Evolutionary conservation across 108 stramenopile genomes (phyloP).

Genomic region (Nitzschia sp.): DNA sequence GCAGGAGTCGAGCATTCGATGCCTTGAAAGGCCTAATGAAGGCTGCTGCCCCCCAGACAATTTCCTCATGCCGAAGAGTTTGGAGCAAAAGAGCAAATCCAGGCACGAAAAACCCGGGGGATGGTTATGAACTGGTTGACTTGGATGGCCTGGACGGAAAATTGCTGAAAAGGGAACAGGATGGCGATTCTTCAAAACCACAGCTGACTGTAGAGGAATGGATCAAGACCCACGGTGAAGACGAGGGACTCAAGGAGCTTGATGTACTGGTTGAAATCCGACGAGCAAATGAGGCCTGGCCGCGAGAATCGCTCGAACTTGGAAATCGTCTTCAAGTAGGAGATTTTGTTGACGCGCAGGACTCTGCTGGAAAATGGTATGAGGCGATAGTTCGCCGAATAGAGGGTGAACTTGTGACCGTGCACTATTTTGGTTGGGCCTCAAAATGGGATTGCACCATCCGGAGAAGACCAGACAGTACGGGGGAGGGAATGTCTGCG

Average conservation of each 20-base stretch:
- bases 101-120: conserved; percentile 32
- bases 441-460: conserved; percentile 64
- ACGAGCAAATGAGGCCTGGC: conserved; percentile 48
- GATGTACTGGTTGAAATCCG: conserved; percentile 66
- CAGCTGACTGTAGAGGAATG: conserved; percentile 53
- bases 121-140: conserved; percentile 74
- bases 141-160: conserved; percentile 29
- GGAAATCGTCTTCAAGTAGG: conserved; percentile 71
- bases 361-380: conserved; percentile 76
- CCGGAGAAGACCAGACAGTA: conserved; percentile 3
- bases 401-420: conserved; percentile 54
- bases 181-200: conserved; percentile 11
- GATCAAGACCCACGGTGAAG: conserved; percentile 26
- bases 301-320: conserved; percentile 54
- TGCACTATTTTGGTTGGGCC: conserved; percentile 83
- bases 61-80: conserved; percentile 55
- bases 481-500: background rate
- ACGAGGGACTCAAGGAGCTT: conserved; percentile 17
- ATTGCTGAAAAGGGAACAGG: conserved; percentile 15
- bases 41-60: conserved; percentile 51
- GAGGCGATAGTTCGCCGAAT: conserved; percentile 69
- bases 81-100: conserved; percentile 45
- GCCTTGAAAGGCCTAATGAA: conserved; percentile 51
- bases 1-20: conserved; percentile 31
- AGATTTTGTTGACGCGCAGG: conserved; percentile 85